phyloP scores from a whole-genome alignment of 2,329 filamentous ascomycete species.

The Fusarium siculi region DNA sequence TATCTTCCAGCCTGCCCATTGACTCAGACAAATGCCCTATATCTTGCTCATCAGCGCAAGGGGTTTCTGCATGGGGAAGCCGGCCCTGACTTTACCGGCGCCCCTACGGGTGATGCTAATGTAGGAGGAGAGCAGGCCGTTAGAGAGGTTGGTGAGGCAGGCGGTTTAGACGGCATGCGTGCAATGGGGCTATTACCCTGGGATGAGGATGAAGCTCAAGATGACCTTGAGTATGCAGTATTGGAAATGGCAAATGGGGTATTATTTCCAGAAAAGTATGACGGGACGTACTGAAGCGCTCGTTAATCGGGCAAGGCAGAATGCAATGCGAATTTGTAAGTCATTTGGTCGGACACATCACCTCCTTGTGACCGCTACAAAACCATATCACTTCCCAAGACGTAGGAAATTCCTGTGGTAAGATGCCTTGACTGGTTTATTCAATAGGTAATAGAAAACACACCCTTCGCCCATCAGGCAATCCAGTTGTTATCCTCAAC shows the following conservation, averaged over 20 bases:
- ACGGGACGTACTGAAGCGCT: conserved; percentile 29
- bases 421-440: not conserved
- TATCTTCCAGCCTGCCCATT: conserved; percentile 56
- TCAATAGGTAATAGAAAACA: not conserved
- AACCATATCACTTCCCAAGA: not conserved
- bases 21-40: conserved; percentile 56
- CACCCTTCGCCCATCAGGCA: not conserved
- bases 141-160: conserved; percentile 52
- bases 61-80: conserved; percentile 55
- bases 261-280: conserved; percentile 55
- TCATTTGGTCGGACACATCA: not conserved
- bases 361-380: not conserved
- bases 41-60: conserved; percentile 55
- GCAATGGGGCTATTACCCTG: conserved; percentile 56
- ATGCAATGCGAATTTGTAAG: not conserved
- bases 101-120: conserved; percentile 49
- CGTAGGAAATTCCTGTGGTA: not conserved
- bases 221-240: conserved; percentile 49
- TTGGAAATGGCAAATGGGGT: conserved; percentile 53
- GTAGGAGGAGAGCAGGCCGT: conserved; percentile 50
- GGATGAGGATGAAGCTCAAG: conserved; percentile 51
- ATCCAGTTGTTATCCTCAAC: conserved; percentile 35
- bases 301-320: not conserved
- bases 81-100: conserved; percentile 53
- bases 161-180: conserved; percentile 53